Evolutionary conservation across 129 eudicot genomes (phyloP).

Genomic region (Calendula officinalis): DNA sequence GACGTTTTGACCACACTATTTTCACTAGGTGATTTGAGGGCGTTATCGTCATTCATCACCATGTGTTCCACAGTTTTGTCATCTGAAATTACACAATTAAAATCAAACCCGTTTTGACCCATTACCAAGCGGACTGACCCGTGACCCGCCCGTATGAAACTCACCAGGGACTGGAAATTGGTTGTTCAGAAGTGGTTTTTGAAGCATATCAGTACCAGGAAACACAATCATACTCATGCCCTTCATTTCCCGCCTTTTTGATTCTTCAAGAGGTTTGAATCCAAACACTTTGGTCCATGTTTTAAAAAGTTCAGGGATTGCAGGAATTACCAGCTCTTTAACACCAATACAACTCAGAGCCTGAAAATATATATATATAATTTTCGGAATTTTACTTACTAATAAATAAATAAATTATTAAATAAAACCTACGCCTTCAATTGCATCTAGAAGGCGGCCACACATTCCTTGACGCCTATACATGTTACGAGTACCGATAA

Average conservation of each 20-base stretch:
- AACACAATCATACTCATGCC: constrained; percentile 50
- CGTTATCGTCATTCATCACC: constrained; percentile 14
- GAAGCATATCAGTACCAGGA: constrained; percentile 57
- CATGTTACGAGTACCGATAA: constrained; percentile 74
- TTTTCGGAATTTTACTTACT: neutral
- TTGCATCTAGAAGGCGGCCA: constrained; percentile 67
- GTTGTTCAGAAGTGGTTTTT: constrained; percentile 41
- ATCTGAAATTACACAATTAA: constrained; percentile 3
- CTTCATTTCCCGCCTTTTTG: constrained; percentile 34
- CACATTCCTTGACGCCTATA: constrained; percentile 97
- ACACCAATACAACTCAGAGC: constrained; percentile 53
- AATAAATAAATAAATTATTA: neutral
- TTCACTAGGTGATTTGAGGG: constrained; percentile 6
- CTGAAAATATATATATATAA: constrained; percentile 10
- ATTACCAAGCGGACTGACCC: no score
- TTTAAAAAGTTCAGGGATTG: constrained; percentile 48
- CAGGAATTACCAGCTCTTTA: constrained; percentile 60
- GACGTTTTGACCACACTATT: constrained; percentile 6
- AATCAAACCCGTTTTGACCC: neutral
- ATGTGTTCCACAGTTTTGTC: constrained; percentile 6
- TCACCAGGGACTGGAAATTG: constrained; percentile 37
- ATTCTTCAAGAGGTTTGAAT: constrained; percentile 46
- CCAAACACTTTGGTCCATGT: constrained; percentile 69
- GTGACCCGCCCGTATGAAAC: neutral
- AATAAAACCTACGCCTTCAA: constrained; percentile 56